phyloP scores from a whole-genome alignment of 257 asterid species.

The Solanum paucissectum region DNA sequence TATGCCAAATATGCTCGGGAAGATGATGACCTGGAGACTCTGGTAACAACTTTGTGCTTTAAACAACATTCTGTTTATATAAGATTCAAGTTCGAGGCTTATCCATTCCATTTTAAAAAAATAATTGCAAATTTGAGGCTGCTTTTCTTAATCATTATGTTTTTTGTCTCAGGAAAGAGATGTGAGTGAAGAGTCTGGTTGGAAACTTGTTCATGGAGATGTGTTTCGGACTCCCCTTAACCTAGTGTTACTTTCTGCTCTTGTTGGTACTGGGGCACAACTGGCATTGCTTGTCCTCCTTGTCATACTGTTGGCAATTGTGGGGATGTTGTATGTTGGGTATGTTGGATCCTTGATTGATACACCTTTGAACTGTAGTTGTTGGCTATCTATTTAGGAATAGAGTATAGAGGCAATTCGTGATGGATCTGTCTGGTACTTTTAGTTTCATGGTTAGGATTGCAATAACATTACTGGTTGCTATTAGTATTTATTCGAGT shows the following conservation, averaged over 20 bases:
- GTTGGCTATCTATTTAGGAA: not conserved
- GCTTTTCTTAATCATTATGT: not conserved
- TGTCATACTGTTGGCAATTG: slow-evolving; percentile 44
- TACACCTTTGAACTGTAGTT: not conserved
- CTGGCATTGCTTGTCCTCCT: slow-evolving; percentile 48
- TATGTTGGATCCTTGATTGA: slow-evolving; percentile 13
- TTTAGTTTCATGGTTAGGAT: not conserved
- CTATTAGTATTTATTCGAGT: not conserved
- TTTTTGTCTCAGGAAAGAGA: slow-evolving; percentile 40
- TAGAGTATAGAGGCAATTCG: not conserved
- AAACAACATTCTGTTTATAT: not conserved
- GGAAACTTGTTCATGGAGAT: slow-evolving; percentile 67
- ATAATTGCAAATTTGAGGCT: not conserved
- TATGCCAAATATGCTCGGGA: slow-evolving; percentile 98
- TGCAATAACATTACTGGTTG: not conserved
- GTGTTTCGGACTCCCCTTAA: slow-evolving; percentile 41
- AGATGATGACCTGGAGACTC: slow-evolving; percentile 92
- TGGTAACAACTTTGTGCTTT: slow-evolving; percentile 40
- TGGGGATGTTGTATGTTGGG: slow-evolving; percentile 58
- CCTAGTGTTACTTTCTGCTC: slow-evolving; percentile 43
- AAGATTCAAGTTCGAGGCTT: not conserved
- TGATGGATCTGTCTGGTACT: not conserved
- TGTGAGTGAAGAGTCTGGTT: slow-evolving; percentile 59
- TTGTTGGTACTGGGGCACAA: slow-evolving; percentile 58
- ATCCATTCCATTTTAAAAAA: not conserved